A percentile compares a stretch with the other conserved stretches of the same genome.
These are phyloP conservation scores for Citrus hindsii DNA, from an alignment of 345 rosid genomes.

Conservation along the genomic window DNA sequence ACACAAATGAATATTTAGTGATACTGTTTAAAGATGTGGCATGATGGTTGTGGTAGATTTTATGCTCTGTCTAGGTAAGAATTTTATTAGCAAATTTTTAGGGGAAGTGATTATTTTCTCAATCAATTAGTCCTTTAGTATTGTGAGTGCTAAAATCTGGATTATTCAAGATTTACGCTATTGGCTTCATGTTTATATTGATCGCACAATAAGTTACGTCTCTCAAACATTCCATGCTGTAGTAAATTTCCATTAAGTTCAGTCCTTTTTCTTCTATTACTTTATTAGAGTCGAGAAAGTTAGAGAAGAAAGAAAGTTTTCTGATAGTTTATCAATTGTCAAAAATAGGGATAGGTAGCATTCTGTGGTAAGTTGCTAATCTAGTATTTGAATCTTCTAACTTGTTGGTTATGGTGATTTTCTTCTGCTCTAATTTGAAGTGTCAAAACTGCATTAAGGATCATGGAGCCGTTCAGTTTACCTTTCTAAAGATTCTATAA, in stretches of 20 bases:
- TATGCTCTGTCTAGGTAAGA: background rate
- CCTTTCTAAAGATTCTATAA: background rate
- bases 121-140: background rate
- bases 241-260: background rate
- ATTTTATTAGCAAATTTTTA: background rate
- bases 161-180: background rate
- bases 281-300: background rate
- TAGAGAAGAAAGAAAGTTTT: background rate
- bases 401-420: background rate
- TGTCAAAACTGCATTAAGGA: background rate
- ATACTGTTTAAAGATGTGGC: background rate
- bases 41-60: background rate
- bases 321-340: background rate
- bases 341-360: background rate
- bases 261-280: background rate
- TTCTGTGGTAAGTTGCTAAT: background rate
- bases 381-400: background rate
- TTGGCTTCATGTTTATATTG: background rate
- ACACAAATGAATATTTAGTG: background rate
- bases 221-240: background rate
- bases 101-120: background rate
- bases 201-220: too few relatives aligned
- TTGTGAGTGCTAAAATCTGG: background rate
- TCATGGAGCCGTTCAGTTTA: background rate
- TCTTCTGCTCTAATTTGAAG: background rate